These are phyloP conservation scores for Penicillium sp. DNA, from an alignment of 2,329 filamentous ascomycete genomes.

Conservation along the genomic window DNA sequence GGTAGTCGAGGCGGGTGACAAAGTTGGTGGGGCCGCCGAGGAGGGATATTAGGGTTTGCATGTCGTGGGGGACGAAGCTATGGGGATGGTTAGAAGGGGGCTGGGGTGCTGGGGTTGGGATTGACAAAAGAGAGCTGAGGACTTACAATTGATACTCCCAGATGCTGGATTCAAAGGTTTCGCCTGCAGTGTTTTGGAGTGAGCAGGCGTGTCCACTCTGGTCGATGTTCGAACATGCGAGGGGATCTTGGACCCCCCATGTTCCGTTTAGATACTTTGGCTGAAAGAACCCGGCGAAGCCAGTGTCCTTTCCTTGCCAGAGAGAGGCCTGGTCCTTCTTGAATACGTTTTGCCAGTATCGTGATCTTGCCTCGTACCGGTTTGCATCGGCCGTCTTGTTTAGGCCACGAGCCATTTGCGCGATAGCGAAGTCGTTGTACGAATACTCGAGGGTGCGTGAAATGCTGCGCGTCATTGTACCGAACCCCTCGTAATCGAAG, in stretches of 20 bases:
- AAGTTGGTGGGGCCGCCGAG: slow-evolving; percentile 60
- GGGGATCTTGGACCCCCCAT: slow-evolving; percentile 64
- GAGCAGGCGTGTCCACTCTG: slow-evolving; percentile 35
- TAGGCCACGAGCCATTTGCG: slow-evolving; percentile 59
- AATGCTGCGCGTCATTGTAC: slow-evolving; percentile 67
- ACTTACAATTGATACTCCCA: slow-evolving; percentile 49
- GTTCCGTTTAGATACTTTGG: slow-evolving; percentile 66
- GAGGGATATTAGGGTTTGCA: slow-evolving; percentile 54
- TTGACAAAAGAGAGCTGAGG: slow-evolving; percentile 24
- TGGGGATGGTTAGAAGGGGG: slow-evolving; percentile 26
- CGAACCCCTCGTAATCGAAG: slow-evolving; percentile 64
- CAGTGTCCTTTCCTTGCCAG: slow-evolving; percentile 58
- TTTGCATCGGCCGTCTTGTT: slow-evolving; percentile 55
- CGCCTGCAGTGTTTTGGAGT: slow-evolving; percentile 32
- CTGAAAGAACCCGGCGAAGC: slow-evolving; percentile 70
- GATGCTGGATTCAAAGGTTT: slow-evolving; percentile 37
- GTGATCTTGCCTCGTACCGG: slow-evolving; percentile 58
- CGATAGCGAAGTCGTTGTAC: slow-evolving; percentile 70
- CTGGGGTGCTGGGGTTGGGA: slow-evolving; percentile 25
- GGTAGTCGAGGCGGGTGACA: slow-evolving; percentile 58
- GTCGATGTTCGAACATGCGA: slow-evolving; percentile 57
- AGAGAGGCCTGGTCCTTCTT: slow-evolving; percentile 59
- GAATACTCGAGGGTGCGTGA: slow-evolving; percentile 73
- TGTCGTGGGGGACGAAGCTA: slow-evolving; percentile 55
- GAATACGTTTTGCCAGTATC: slow-evolving; percentile 69